Evolutionary conservation across 1,139 yeast species (phyloP), one percentile per base, ranked within the genome.

Genomic region (Suhomyces bolitotheri): DNA sequence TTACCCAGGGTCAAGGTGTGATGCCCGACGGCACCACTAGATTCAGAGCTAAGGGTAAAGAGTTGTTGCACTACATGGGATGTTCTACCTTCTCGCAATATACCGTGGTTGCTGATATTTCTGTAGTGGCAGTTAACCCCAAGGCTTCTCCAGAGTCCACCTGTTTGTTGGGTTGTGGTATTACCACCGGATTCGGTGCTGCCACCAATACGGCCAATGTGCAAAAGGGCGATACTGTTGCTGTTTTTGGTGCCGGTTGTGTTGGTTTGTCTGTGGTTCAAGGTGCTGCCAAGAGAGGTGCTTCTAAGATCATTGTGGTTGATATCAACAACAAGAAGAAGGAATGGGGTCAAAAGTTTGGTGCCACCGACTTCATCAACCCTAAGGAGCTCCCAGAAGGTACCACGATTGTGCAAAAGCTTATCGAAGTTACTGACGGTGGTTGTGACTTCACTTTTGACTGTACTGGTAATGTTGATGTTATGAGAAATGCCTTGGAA

Each of bases 131-230:
- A 12, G 89, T 92, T 45, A 81, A 88, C 62, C 81, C 82, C 41
- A 66, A 77, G 46, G 97, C 96, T 37, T 84, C 87, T 44, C 73
- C 82, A 56, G 96, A 88, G 56, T 80, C 82, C 58, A 85, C 94
- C 30, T 90, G 97, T 72, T 70, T 92, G 62, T 77, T 94, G 52
- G 98, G 98, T 30, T 92, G 98, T 64, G 98, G 98, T 71, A 88
- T 92, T 57, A 92, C 98, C 44, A 92, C 98, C 36, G 98, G 98
- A 46, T 88, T 86, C 61, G 98, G 98, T 63, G 96, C 98, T 36
- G 98, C 97, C 36, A 78, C 87, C 50, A 85, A 87, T 67, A 87
- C 96, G 36, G 98, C 97, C 46, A 76, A 90, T 53, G 94, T 92
- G 40, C 83, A 85, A 62, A 75, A 80, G 60, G 97, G 97, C 51